Percentiles rank a stretch among this genome's conserved stretches.
phyloP scores from a whole-genome alignment of 2,329 filamentous ascomycete species.

The Claviceps sp. region DNA sequence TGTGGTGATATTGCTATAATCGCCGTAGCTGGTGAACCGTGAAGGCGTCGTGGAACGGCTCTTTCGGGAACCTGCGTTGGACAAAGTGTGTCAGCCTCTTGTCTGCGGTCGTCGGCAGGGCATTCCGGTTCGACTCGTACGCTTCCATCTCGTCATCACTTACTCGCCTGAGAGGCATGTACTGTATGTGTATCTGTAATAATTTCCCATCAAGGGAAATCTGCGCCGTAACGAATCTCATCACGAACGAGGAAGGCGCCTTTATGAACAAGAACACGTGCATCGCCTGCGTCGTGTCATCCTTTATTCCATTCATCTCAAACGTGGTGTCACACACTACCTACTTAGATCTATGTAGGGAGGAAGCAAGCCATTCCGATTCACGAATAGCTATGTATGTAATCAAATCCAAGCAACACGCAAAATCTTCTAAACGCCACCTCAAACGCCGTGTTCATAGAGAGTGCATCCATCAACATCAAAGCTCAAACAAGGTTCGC shows the following conservation, averaged over 20 bases:
- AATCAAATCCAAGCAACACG: neutral
- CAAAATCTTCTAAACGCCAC: neutral
- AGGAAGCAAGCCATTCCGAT: neutral
- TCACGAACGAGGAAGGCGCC: too few relatives aligned
- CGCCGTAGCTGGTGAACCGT: slow-evolving; percentile 48
- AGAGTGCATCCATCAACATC: neutral
- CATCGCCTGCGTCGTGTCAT: neutral
- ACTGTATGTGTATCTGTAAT: too few relatives aligned
- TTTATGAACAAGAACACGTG: neutral
- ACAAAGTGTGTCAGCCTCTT: neutral
- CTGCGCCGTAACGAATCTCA: too few relatives aligned
- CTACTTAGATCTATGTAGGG: slow-evolving; percentile 9
- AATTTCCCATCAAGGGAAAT: too few relatives aligned
- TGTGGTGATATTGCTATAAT: slow-evolving; percentile 55
- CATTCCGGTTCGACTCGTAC: too few relatives aligned
- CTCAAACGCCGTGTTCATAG: slow-evolving; percentile 6
- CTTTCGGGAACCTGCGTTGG: slow-evolving; percentile 40
- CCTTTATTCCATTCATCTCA: slow-evolving; percentile 3
- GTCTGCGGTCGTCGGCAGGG: neutral
- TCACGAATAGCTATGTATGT: neutral
- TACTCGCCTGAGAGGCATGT: slow-evolving; percentile 22
- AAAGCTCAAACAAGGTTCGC: too few relatives aligned
- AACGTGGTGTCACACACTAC: slow-evolving; percentile 6
- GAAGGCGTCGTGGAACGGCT: slow-evolving; percentile 58
- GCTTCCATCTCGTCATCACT: slow-evolving; percentile 9